Conservation (phyloP, 352 stramenopile genomes). For the Pythium apleroticum region DNA sequence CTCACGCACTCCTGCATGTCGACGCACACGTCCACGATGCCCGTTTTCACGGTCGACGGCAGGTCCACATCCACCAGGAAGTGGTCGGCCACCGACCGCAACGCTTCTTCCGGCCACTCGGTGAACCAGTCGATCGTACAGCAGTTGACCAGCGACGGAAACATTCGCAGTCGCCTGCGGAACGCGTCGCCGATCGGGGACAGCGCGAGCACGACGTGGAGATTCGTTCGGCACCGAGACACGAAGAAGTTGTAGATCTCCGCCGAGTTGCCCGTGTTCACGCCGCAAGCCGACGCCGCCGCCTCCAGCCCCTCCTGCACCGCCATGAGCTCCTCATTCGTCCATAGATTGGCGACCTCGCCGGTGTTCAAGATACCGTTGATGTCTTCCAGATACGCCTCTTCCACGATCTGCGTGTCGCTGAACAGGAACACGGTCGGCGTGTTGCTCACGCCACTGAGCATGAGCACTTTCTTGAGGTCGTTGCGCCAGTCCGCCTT, state of each 20-base stretch:
- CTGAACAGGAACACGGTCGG: constrained; percentile 93
- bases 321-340: constrained; percentile 85
- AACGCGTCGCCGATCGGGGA: constrained; percentile 94
- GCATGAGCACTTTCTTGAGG: constrained; percentile 86
- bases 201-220: constrained; percentile 93
- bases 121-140: constrained; percentile 98
- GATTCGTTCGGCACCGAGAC: constrained; percentile 87
- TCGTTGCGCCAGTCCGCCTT: constrained; percentile 93
- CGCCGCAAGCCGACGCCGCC: constrained; percentile 49
- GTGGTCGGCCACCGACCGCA: constrained; percentile 91
- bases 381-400: constrained; percentile 92
- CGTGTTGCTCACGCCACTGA: constrained; percentile 79
- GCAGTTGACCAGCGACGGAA: constrained; percentile 96
- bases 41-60: constrained; percentile 64
- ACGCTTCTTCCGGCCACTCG: constrained; percentile 93
- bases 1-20: constrained; percentile 94
- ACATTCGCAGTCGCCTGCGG: constrained; percentile 92
- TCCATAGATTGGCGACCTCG: constrained; percentile 92
- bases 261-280: constrained; percentile 71
- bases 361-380: constrained; percentile 93
- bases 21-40: constrained; percentile 94
- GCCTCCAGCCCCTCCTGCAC: constrained; percentile 80
- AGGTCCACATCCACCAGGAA: constrained; percentile 91
- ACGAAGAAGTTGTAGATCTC: constrained; percentile 93
- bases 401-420: constrained; percentile 93